Evolutionary conservation across 1,284 basidiomycete species (phyloP).

Genomic region (Papiliotrema nemorosa): DNA sequence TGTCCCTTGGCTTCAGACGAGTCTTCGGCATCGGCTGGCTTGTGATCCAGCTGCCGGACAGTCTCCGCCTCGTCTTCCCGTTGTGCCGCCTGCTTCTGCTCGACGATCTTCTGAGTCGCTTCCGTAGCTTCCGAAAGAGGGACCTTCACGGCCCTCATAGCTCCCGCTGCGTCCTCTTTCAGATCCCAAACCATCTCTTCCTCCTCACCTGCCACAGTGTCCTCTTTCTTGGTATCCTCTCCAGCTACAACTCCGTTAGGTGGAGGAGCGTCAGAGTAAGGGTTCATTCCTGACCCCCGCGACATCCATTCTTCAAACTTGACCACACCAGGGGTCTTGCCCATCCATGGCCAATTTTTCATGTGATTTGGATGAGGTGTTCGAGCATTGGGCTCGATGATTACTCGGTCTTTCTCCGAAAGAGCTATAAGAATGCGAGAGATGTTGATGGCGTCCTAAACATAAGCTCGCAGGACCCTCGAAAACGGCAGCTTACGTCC

Average conservation of each 20-base stretch:
- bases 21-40: no score
- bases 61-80: no score
- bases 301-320: slow-evolving; percentile 40
- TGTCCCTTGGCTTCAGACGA: no score
- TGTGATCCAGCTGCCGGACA: no score
- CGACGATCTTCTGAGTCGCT: not conserved
- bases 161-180: not conserved
- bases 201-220: not conserved
- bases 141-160: not conserved
- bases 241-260: not conserved
- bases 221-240: not conserved
- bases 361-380: slow-evolving; percentile 57
- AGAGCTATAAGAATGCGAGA: slow-evolving; percentile 72
- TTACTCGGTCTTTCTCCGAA: slow-evolving; percentile 58
- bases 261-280: not conserved
- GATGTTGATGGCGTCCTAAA: slow-evolving; percentile 82
- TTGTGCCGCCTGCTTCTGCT: not conserved
- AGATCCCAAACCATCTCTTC: not conserved
- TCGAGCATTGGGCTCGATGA: slow-evolving; percentile 66
- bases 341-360: slow-evolving; percentile 46
- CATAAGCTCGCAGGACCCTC: not conserved
- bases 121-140: not conserved
- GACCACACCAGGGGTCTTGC: slow-evolving; percentile 38
- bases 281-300: not conserved
- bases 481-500: slow-evolving; percentile 63